Base-by-base conservation (phyloP, 164 flowering plant genomes). In the Paratinospora sagittata region DNA sequence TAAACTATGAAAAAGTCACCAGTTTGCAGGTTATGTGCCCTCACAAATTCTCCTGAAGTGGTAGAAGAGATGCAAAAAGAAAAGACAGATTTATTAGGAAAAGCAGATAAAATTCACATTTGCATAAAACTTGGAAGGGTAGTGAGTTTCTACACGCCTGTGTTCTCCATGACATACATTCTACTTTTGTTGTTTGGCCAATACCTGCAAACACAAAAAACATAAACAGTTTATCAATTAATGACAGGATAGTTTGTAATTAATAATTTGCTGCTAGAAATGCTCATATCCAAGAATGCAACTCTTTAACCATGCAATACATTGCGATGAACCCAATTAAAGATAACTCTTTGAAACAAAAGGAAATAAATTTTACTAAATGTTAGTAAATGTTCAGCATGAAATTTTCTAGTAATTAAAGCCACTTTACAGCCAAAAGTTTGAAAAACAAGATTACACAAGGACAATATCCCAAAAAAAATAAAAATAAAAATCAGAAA, bases 161-260 rank as follows among this genome's bases (percentile, higher is more conserved):
- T 82, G 43, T 82, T 77, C 61, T 82, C 84, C 76, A 82, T 74
- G 24, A 79, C 71, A 63, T 82, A 79, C 82, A 82, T 82, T 47
- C 82, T 76, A 63, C 82, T 82, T 71, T 73, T 79, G 71, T 79
- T 79, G 71, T 82, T 82, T 52, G 84, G 84, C 82, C 84, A 82
- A 33, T 68, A 82, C 72, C 84, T 79, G 77, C 23, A 63, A 73
- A 27, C 63, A 14, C 12, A 43, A 36, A 27, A 47, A 33, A 33
- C 0, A 41, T n/a, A 30, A 30, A 30, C 34, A 30, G 4, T 30
- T 30, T 2, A 30, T 30, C 4, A 1, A 30, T 30, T 30, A 30
- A 30, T 30, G 4, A 30, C 34, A 30, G 34, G 34, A 30, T 30
- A 30, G 2, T 30, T 2, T 30, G 34, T 30, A 30, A 4, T 30